These are phyloP conservation scores for Cutaneotrichosporon sp. DNA, from an alignment of 1,284 basidiomycete species.

Conservation along the genomic window DNA sequence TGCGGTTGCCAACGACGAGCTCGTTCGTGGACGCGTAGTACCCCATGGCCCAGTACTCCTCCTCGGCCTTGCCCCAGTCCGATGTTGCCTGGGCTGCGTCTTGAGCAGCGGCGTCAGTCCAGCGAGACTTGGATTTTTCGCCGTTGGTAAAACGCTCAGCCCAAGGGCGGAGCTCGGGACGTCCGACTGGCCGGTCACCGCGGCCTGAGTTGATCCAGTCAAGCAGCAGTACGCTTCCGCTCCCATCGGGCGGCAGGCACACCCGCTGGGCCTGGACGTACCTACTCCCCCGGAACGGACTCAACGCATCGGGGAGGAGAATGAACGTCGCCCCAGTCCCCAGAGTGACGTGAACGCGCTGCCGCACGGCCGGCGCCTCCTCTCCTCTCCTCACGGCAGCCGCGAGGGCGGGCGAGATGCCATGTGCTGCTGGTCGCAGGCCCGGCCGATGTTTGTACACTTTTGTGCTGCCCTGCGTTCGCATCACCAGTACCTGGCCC, in stretches of 20 bases:
- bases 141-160: background rate
- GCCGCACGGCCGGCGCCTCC: slow-evolving; percentile 15
- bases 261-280: slow-evolving; percentile 80
- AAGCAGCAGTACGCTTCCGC: slow-evolving; percentile 66
- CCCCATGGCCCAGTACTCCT: slow-evolving; percentile 87
- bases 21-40: slow-evolving; percentile 84
- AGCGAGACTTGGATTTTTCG: background rate
- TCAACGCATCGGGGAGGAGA: slow-evolving; percentile 85
- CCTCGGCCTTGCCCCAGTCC: slow-evolving; percentile 42
- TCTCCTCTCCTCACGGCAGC: background rate
- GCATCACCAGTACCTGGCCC: slow-evolving; percentile 39
- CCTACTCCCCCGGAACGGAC: slow-evolving; percentile 79
- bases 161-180: slow-evolving; percentile 5
- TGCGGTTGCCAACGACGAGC: slow-evolving; percentile 60
- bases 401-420: background rate
- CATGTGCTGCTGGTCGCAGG: slow-evolving; percentile 43
- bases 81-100: background rate
- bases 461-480: slow-evolving; percentile 80
- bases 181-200: slow-evolving; percentile 24
- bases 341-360: slow-evolving; percentile 61
- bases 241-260: slow-evolving; percentile 49
- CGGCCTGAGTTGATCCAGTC: slow-evolving; percentile 90
- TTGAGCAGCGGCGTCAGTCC: background rate
- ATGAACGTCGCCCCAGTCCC: slow-evolving; percentile 62
- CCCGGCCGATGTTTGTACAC: slow-evolving; percentile 75